phyloP scores from a whole-genome alignment of 306 rosid species.

The Fagus crenata region DNA sequence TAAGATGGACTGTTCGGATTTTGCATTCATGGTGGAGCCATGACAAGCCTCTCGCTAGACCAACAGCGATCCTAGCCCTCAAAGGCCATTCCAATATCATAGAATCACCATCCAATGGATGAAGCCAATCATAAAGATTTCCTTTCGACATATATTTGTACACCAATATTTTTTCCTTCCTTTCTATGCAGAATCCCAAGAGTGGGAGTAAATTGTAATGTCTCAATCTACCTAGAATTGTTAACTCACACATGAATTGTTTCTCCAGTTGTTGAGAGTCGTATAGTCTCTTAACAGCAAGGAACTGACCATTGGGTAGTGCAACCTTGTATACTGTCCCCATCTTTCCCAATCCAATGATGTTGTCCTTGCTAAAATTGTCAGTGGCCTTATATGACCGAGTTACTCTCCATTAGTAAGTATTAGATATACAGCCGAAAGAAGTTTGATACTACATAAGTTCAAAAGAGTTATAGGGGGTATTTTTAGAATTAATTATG shows the following conservation, averaged over 20 bases:
- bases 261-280: not conserved
- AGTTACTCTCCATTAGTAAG: no score
- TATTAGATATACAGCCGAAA: no score
- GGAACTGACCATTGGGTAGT: slow-evolving; percentile 19
- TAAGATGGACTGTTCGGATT: slow-evolving; percentile 20
- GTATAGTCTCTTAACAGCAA: slow-evolving; percentile 18
- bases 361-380: not conserved
- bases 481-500: no score
- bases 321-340: slow-evolving; percentile 23
- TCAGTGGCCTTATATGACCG: no score
- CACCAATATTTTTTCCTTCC: not conserved
- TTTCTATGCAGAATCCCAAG: no score
- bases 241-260: slow-evolving; percentile 16
- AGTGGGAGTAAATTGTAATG: slow-evolving; percentile 11
- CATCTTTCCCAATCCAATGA: slow-evolving; percentile 18
- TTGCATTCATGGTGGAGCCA: slow-evolving; percentile 23
- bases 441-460: no score
- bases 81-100: slow-evolving; percentile 25
- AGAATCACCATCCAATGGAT: not conserved
- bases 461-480: no score
- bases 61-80: slow-evolving; percentile 18
- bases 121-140: slow-evolving; percentile 21
- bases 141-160: slow-evolving; percentile 28
- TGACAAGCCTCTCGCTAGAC: slow-evolving; percentile 18
- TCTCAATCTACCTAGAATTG: slow-evolving; percentile 5